Evolutionary conservation across 352 stramenopile species (phyloP), one percentile per base, ranked within the genome.

Genomic region (Phytophthora hibernalis): DNA sequence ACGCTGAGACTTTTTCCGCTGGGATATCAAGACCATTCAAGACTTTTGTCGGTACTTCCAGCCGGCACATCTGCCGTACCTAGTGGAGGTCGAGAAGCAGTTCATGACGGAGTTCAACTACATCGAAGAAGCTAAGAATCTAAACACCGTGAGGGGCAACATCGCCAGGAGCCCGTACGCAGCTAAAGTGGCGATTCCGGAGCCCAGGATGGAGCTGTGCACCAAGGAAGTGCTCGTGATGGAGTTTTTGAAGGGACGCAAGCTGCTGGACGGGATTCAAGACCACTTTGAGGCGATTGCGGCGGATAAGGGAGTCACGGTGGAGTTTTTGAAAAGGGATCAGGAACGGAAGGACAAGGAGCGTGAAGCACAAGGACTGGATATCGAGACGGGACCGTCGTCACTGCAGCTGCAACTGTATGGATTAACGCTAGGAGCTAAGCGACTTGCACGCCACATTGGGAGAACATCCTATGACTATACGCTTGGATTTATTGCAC

Each of bases 101-200:
- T 99, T 99, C 70, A 96, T 98, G 90, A 98, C 93, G 20, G 97
- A 99, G 77, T 99, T 99, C 76, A 95, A 99, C 70, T 99, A 99
- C 83, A 47, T 80, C 0, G 79, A 93, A 65, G 97, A 99, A 72
- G 95, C 89, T 43, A 82, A 90, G 56, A 97, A 99, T 62, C 74
- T 98, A 12, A 79, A 80, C 6, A 87, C 76, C 22, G 91, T 99
- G 35, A 79, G 96, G 12, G 61, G 67, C 8, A 99, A 98, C 73
- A 92, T 99, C 57, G 79, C 77, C 4, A 87, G 86, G 61, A 94
- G 81, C 59, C 87, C 84, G 37, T 96, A 87, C 61, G 79, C 77
- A 0, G 68, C 61, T 1, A 74, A 79, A 47, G 88, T 96, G 54
- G 85, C 78, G 20, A 92, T 98, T 26, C 94, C 94, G 0, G 81